These are phyloP conservation scores for Musa schizocarpa DNA, from an alignment of 176 grass and related monocot species.

Conservation along the genomic window DNA sequence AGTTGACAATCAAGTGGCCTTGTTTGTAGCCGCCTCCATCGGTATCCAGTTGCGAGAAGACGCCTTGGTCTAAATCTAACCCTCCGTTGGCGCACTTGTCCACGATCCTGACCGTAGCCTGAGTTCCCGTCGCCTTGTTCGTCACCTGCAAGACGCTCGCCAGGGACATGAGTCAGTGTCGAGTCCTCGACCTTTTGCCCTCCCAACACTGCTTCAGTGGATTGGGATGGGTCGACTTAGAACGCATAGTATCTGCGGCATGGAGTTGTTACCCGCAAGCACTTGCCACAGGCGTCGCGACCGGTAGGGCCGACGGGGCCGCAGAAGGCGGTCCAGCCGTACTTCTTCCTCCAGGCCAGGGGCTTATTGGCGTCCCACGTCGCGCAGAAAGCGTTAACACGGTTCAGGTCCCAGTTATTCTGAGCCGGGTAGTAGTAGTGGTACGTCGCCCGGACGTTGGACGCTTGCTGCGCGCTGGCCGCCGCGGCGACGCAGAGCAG, in stretches of 20 bases:
- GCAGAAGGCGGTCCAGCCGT: slow-evolving; percentile 89
- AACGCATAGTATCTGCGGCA: background rate
- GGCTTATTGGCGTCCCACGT: slow-evolving; percentile 71
- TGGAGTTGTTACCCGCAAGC: slow-evolving; percentile 29
- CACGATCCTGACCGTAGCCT: slow-evolving; percentile 40
- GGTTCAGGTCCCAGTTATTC: slow-evolving; percentile 39
- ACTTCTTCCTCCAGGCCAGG: slow-evolving; percentile 44
- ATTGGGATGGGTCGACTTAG: no score
- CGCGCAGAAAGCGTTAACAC: slow-evolving; percentile 41
- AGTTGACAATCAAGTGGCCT: slow-evolving; percentile 44
- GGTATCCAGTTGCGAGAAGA: slow-evolving; percentile 59
- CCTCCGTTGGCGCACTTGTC: slow-evolving; percentile 68
- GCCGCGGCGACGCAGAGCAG: slow-evolving; percentile 10
- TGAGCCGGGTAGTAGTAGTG: slow-evolving; percentile 34
- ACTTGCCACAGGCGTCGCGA: slow-evolving; percentile 38
- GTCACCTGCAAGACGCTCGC: slow-evolving; percentile 28
- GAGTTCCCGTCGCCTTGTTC: slow-evolving; percentile 25
- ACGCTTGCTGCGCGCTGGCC: slow-evolving; percentile 37
- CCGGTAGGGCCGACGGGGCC: slow-evolving; percentile 33
- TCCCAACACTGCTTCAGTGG: no score
- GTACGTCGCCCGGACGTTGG: slow-evolving; percentile 49
- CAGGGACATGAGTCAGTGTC: background rate
- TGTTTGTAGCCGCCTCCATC: slow-evolving; percentile 17
- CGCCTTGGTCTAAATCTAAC: slow-evolving; percentile 46
- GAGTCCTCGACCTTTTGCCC: background rate